These are phyloP conservation scores for Sugiyamaella neomexicana DNA, from an alignment of 1,139 yeast species.

Conservation along the genomic window DNA sequence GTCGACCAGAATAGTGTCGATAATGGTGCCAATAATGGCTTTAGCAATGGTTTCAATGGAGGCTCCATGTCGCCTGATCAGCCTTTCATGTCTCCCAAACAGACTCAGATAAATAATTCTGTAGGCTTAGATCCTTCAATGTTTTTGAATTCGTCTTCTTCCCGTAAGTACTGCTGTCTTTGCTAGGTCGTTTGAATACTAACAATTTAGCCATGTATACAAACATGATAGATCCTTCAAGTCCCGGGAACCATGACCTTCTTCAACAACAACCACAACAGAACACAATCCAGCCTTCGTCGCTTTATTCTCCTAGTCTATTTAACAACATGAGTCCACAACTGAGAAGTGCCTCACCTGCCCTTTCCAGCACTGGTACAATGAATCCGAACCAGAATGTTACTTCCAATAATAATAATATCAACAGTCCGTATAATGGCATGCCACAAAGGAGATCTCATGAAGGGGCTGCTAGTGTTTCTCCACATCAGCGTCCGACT, in stretches of 20 bases:
- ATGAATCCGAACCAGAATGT: constrained; percentile 7
- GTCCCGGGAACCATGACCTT: constrained; percentile 8
- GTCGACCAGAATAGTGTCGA: neutral
- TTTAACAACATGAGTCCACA: constrained; percentile 26
- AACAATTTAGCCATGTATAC: constrained; percentile 9
- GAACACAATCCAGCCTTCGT: constrained; percentile 28
- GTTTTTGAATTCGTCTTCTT: constrained; percentile 12
- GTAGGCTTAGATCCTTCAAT: constrained; percentile 13
- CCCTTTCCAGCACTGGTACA: constrained; percentile 14
- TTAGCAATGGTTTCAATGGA: constrained; percentile 2
- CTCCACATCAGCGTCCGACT: constrained; percentile 30
- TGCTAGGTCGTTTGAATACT: neutral
- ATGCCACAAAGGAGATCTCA: constrained; percentile 23
- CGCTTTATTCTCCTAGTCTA: constrained; percentile 29
- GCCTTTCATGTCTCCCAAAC: constrained; percentile 13
- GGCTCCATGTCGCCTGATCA: constrained; percentile 15
- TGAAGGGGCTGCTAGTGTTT: constrained; percentile 19
- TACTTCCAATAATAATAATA: constrained; percentile 10
- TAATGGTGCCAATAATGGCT: neutral
- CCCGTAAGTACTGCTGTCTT: constrained; percentile 12
- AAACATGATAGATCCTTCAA: constrained; percentile 15
- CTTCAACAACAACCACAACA: constrained; percentile 13
- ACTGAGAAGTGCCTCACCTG: constrained; percentile 19
- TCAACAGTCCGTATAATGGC: constrained; percentile 19
- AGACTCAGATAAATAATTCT: constrained; percentile 3